A percentile compares a stretch with the other conserved stretches of the same genome.
Evolutionary conservation across 2,329 filamentous ascomycete genomes (phyloP).

Genomic region (Fusarium napiforme): DNA sequence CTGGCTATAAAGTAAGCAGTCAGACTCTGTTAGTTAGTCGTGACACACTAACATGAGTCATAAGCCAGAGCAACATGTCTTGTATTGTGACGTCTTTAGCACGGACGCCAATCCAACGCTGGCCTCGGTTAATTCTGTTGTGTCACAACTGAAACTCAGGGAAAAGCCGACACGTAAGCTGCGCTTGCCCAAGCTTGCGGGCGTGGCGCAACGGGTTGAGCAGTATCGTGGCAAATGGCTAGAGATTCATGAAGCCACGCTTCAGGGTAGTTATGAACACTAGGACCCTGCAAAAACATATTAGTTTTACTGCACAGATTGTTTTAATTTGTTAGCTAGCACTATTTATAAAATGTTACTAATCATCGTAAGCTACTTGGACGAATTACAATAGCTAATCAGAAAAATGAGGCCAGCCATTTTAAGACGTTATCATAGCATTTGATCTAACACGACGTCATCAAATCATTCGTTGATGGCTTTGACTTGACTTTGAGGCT

Average conservation of each 20-base stretch:
- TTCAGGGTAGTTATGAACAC: fast-evolving
- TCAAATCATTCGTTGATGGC: background rate
- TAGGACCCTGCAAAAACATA: background rate
- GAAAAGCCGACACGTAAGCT: background rate
- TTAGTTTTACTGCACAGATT: background rate
- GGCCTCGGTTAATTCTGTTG: background rate
- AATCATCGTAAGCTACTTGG: background rate
- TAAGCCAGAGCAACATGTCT: background rate
- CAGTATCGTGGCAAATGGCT: background rate
- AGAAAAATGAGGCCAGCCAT: background rate
- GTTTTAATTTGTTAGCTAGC: background rate
- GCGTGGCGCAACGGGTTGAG: background rate
- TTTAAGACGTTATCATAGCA: fast-evolving
- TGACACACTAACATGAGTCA: background rate
- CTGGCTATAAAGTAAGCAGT: background rate
- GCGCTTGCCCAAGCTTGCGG: background rate
- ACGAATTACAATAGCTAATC: background rate
- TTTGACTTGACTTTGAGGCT: background rate
- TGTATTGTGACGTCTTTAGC: background rate
- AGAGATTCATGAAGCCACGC: background rate
- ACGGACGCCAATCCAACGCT: background rate
- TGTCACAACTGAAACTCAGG: background rate
- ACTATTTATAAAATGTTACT: background rate
- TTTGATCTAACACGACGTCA: background rate
- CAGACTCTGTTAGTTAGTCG: no score